These are phyloP conservation scores for Whalleya microplaca DNA, from an alignment of 2,329 filamentous ascomycete genomes.

Conservation along the genomic window DNA sequence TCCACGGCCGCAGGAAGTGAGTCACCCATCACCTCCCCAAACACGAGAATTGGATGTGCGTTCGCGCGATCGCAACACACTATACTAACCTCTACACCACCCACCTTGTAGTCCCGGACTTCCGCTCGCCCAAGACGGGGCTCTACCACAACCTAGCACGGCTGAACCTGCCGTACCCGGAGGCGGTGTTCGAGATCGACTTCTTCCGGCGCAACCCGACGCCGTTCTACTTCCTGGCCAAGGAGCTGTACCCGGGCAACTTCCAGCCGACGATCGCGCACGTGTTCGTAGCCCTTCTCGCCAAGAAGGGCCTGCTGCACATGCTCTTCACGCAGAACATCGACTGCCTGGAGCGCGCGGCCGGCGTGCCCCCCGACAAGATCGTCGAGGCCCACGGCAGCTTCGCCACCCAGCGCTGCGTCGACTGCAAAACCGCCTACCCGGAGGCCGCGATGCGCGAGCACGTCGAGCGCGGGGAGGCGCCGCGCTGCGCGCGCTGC, in stretches of 20 bases:
- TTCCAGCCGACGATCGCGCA: conserved; percentile 90
- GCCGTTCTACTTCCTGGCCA: conserved; percentile 90
- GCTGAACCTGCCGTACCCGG: conserved; percentile 83
- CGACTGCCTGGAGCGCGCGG: conserved; percentile 87
- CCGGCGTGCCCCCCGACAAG: conserved; percentile 78
- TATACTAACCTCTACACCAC: conserved; percentile 22
- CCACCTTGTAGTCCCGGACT: conserved; percentile 75
- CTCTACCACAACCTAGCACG: conserved; percentile 90
- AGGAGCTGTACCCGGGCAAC: conserved; percentile 88
- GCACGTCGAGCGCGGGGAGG: conserved; percentile 66
- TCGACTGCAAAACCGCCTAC: conserved; percentile 78
- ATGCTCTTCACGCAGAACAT: conserved; percentile 98
- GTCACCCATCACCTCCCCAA: conserved; percentile 19
- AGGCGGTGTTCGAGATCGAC: conserved; percentile 91
- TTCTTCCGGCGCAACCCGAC: conserved; percentile 85
- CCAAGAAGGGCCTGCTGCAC: conserved; percentile 75
- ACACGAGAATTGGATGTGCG: too few species aligned
- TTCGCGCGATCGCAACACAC: background rate
- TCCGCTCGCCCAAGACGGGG: conserved; percentile 89
- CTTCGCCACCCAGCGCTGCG: conserved; percentile 88
- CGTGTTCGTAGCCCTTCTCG: conserved; percentile 81
- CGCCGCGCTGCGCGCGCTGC: conserved; percentile 74
- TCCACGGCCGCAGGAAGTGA: conserved; percentile 71
- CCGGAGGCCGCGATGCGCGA: conserved; percentile 75
- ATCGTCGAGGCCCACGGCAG: conserved; percentile 96